Evolutionary conservation across 352 stramenopile species (phyloP).

Genomic region (Phytophthora cactorum): DNA sequence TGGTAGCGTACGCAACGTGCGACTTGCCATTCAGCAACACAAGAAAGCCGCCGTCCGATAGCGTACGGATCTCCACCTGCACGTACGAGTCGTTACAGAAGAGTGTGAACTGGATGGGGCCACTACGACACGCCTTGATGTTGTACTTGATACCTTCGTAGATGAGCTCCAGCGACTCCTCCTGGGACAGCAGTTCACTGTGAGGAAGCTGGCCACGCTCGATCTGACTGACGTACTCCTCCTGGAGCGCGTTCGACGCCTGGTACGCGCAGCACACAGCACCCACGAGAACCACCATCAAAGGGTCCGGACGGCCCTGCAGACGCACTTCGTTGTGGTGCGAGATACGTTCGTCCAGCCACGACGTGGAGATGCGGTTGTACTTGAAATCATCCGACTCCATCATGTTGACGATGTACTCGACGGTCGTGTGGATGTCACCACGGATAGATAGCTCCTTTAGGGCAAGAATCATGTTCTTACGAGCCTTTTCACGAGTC

Average conservation of each 20-base stretch:
- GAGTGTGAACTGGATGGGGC: conserved; percentile 93
- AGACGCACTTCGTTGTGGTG: conserved; percentile 91
- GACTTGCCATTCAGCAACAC: conserved; percentile 97
- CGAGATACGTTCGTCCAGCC: conserved; percentile 98
- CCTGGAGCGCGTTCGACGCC: conserved; percentile 69
- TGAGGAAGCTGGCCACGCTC: conserved; percentile 94
- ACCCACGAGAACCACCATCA: conserved; percentile 90
- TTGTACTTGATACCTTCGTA: conserved; percentile 99
- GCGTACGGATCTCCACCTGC: conserved; percentile 94
- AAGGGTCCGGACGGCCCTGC: conserved; percentile 80
- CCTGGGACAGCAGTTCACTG: conserved; percentile 84
- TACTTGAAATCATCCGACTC: conserved; percentile 98
- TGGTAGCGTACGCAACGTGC: conserved; percentile 97
- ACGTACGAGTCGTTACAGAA: conserved; percentile 89
- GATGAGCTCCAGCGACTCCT: conserved; percentile 96
- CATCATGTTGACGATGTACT: conserved; percentile 99
- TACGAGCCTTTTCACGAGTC: conserved; percentile 96
- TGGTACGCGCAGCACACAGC: conserved; percentile 88
- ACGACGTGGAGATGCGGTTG: conserved; percentile 99
- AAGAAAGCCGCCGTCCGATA: conserved; percentile 98
- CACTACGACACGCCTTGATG: conserved; percentile 91
- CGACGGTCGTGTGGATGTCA: conserved; percentile 99
- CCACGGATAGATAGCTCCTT: conserved; percentile 99
- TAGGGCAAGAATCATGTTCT: conserved; percentile 98
- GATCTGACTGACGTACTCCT: conserved; percentile 86